Evolutionary conservation across 805 yeast genomes (phyloP).

Genomic region (Sungouiozyma intestinalis): DNA sequence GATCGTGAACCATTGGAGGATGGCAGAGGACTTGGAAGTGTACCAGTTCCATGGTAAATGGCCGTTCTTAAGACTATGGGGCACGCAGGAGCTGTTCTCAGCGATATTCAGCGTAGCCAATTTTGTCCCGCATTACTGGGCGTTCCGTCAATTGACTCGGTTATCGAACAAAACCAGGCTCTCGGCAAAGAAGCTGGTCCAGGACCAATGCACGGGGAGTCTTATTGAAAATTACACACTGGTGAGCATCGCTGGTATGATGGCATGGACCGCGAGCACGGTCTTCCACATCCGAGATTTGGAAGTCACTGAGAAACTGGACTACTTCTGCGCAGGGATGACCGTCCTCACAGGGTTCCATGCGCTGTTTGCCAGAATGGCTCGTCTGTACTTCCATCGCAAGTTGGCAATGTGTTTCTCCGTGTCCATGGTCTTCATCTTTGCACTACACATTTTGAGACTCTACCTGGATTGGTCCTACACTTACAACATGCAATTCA

Average conservation of each 20-base stretch:
- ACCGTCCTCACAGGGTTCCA: slow-evolving; percentile 76
- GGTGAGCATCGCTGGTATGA: slow-evolving; percentile 55
- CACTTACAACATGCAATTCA: slow-evolving; percentile 88
- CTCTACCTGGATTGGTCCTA: slow-evolving; percentile 73
- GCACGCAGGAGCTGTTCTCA: slow-evolving; percentile 77
- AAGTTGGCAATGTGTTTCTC: slow-evolving; percentile 31
- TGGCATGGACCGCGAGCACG: slow-evolving; percentile 82
- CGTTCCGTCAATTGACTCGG: slow-evolving; percentile 28
- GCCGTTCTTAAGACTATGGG: slow-evolving; percentile 77
- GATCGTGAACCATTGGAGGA: slow-evolving; percentile 49
- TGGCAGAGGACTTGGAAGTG: slow-evolving; percentile 38
- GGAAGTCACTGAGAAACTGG: slow-evolving; percentile 68
- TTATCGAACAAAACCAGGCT: slow-evolving; percentile 11
- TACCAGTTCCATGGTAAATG: slow-evolving; percentile 95
- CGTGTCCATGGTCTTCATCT: slow-evolving; percentile 37
- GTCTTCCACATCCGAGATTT: slow-evolving; percentile 85
- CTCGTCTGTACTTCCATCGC: slow-evolving; percentile 41
- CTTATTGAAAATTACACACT: slow-evolving; percentile 18
- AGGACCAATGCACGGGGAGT: slow-evolving; percentile 1
- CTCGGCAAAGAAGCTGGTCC: slow-evolving; percentile 1
- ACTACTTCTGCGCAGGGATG: slow-evolving; percentile 87
- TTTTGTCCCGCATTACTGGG: slow-evolving; percentile 52
- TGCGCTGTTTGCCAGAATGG: slow-evolving; percentile 50
- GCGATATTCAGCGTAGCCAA: slow-evolving; percentile 68
- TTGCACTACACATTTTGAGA: slow-evolving; percentile 54